Conservation (phyloP, 768 basidiomycete genomes). For the Pisolithus albus region DNA sequence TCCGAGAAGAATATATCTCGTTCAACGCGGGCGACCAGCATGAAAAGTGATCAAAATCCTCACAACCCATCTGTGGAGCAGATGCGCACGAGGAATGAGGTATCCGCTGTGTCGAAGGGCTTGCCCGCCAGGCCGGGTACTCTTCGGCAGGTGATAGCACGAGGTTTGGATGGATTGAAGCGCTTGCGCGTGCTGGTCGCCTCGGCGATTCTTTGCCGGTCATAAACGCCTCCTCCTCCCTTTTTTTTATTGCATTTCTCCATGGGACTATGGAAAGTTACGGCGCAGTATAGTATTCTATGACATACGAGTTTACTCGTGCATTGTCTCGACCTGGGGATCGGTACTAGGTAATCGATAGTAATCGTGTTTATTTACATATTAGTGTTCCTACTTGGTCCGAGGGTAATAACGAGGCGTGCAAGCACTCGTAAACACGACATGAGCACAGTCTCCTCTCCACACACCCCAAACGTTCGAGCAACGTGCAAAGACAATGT, state of each 20-base stretch:
- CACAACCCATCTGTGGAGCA: conserved; percentile 19
- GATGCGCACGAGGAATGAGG: conserved; percentile 15
- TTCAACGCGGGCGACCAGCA: conserved; percentile 15
- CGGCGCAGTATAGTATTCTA: conserved; percentile 11
- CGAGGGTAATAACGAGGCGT: not conserved
- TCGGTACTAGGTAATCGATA: not conserved
- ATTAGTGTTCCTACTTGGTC: not conserved
- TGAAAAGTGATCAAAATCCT: conserved; percentile 18
- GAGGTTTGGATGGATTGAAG: conserved; percentile 19
- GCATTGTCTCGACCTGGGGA: not conserved
- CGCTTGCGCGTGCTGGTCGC: conserved; percentile 25
- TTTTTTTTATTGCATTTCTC: conserved; percentile 3
- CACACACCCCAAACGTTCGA: conserved; percentile 13
- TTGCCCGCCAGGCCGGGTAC: conserved; percentile 19
- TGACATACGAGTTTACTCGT: conserved; percentile 1
- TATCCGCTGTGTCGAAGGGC: conserved; percentile 7
- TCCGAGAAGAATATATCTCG: conserved; percentile 26
- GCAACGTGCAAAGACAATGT: conserved; percentile 18
- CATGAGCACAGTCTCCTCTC: not conserved
- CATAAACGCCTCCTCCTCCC: conserved; percentile 11
- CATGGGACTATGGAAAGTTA: conserved; percentile 20
- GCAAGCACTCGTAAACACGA: conserved; percentile 30
- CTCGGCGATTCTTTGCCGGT: conserved; percentile 24
- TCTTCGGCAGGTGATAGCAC: conserved; percentile 19
- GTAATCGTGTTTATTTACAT: conserved; percentile 1